phyloP scores from a whole-genome alignment of 2,329 filamentous ascomycete genomes.

The Byssothecium circinans region DNA sequence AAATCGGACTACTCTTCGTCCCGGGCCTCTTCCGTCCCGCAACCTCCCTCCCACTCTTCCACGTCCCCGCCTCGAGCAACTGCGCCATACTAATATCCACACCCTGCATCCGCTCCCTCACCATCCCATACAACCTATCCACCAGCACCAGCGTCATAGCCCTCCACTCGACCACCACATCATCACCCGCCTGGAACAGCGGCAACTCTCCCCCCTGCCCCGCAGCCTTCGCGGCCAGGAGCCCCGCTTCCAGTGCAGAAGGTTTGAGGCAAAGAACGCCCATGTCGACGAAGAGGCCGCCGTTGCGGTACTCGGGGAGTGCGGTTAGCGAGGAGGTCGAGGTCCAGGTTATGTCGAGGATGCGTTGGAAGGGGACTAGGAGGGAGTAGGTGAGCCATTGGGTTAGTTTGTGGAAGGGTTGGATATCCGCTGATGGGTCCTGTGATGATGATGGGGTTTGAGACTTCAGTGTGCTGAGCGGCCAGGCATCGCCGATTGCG shows the following conservation, averaged over 20 bases:
- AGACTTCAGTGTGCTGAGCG: constrained; percentile 74
- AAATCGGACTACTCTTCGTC: constrained; percentile 33
- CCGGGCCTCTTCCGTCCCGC: constrained; percentile 25
- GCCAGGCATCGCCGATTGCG: constrained; percentile 90
- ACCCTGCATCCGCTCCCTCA: constrained; percentile 68
- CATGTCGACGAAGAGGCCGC: constrained; percentile 81
- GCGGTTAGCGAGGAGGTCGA: constrained; percentile 83
- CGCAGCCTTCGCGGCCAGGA: constrained; percentile 56
- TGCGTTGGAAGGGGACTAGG: constrained; percentile 82
- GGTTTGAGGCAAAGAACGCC: constrained; percentile 75
- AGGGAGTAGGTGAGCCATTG: constrained; percentile 94
- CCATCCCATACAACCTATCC: constrained; percentile 67
- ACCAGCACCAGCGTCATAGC: constrained; percentile 72
- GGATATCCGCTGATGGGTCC: constrained; percentile 60
- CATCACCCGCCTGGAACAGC: constrained; percentile 69
- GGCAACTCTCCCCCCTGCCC: constrained; percentile 59
- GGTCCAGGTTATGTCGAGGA: constrained; percentile 77
- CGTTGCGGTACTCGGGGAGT: constrained; percentile 89
- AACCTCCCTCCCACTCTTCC: constrained; percentile 63
- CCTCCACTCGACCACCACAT: constrained; percentile 77
- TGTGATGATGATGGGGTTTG: constrained; percentile 53
- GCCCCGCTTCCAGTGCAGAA: constrained; percentile 66
- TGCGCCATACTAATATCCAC: constrained; percentile 77
- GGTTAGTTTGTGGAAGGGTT: constrained; percentile 88
- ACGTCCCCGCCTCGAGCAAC: constrained; percentile 89